phyloP scores from a whole-genome alignment of 345 rosid species.

The Moricandia moricandioides region DNA sequence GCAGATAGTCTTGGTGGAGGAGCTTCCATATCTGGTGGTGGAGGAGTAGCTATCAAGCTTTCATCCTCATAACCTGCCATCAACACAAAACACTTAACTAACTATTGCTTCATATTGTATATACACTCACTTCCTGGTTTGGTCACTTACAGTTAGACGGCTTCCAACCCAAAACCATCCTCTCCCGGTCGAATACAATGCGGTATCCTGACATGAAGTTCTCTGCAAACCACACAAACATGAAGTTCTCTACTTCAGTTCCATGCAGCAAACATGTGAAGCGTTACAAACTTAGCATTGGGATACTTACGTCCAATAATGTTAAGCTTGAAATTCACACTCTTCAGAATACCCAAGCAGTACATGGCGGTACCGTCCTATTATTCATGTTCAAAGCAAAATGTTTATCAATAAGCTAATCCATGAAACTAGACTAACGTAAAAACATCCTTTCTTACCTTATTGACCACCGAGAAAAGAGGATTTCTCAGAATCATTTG shows the following conservation, averaged over 20 bases:
- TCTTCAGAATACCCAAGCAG: conserved; percentile 68
- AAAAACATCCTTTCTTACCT: conserved; percentile 10
- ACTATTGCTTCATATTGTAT: neutral
- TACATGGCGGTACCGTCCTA: conserved; percentile 46
- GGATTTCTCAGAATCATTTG: conserved; percentile 11
- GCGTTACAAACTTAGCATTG: neutral
- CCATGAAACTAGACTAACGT: neutral
- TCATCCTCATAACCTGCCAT: conserved; percentile 31
- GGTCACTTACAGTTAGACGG: conserved; percentile 57
- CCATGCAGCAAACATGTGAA: neutral
- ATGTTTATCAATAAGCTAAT: neutral
- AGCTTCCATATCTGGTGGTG: conserved; percentile 22
- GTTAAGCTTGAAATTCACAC: conserved; percentile 41
- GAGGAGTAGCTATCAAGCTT: conserved; percentile 23
- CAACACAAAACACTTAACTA: neutral
- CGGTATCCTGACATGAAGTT: conserved; percentile 67
- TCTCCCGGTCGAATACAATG: conserved; percentile 65
- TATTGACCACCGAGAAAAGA: neutral
- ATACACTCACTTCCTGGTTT: neutral
- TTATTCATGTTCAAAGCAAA: neutral
- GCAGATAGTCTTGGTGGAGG: conserved; percentile 16
- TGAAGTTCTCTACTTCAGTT: neutral
- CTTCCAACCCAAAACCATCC: conserved; percentile 62
- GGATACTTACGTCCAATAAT: conserved; percentile 82
- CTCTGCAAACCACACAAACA: conserved; percentile 40